These are phyloP conservation scores for Neurospora sp. DNA, from an alignment of 495 filamentous ascomycete species.

Conservation along the genomic window DNA sequence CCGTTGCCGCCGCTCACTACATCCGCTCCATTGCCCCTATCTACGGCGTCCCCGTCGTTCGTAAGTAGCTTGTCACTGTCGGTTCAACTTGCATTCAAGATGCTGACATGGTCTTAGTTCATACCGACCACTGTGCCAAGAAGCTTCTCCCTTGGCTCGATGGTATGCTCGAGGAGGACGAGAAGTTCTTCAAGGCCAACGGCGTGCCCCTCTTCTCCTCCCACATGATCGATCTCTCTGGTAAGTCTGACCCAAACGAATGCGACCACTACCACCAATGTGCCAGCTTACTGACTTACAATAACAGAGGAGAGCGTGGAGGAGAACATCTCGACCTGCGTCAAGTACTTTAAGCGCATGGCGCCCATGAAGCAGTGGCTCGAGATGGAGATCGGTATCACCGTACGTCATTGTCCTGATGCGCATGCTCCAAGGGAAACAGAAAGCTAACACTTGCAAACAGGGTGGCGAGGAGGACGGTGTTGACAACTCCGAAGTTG, in stretches of 20 bases:
- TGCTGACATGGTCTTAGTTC: slow-evolving; percentile 8
- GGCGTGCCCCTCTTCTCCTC: slow-evolving; percentile 87
- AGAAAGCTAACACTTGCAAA: slow-evolving; percentile 74
- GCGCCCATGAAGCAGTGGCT: slow-evolving; percentile 97
- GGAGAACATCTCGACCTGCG: slow-evolving; percentile 84
- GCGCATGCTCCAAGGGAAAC: neutral
- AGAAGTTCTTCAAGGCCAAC: slow-evolving; percentile 84
- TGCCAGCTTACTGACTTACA: neutral
- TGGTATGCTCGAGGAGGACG: slow-evolving; percentile 86
- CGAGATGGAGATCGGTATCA: slow-evolving; percentile 68
- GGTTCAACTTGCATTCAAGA: neutral
- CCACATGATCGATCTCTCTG: slow-evolving; percentile 90
- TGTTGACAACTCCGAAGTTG: slow-evolving; percentile 73
- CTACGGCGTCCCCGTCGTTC: slow-evolving; percentile 85
- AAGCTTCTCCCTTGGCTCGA: slow-evolving; percentile 91
- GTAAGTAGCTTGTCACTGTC: slow-evolving; percentile 52
- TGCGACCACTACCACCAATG: neutral
- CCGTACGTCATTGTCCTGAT: neutral
- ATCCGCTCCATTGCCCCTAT: slow-evolving; percentile 78
- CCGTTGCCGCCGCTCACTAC: slow-evolving; percentile 84
- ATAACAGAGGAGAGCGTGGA: slow-evolving; percentile 72
- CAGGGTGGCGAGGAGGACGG: slow-evolving; percentile 92
- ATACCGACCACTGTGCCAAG: slow-evolving; percentile 74
- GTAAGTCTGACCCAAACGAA: slow-evolving; percentile 1
- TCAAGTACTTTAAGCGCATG: slow-evolving; percentile 80